phyloP scores from a whole-genome alignment of 257 asterid genomes.

The Vinca minor region DNA sequence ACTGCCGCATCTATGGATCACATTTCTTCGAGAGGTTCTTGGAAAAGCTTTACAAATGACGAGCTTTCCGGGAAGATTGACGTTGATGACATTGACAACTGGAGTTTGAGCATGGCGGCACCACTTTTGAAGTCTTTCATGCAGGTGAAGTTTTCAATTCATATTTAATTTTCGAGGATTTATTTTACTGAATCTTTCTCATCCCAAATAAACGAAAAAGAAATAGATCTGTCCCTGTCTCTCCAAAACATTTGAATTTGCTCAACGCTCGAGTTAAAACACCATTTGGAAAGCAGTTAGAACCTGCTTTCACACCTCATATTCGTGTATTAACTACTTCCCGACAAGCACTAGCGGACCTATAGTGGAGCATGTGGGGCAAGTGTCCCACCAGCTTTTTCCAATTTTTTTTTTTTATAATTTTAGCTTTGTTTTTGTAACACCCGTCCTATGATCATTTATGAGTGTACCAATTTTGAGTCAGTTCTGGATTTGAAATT shows the following conservation, averaged over 20 bases:
- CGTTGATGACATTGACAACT: constrained; percentile 59
- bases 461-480: no score
- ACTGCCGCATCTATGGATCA: constrained; percentile 61
- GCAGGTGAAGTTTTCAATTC: constrained; percentile 50
- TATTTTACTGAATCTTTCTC: neutral
- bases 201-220: neutral
- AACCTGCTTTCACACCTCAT: neutral
- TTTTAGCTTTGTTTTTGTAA: no score
- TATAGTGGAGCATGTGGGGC: no score
- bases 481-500: no score
- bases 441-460: no score
- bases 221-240: neutral
- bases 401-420: no score
- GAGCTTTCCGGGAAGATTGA: constrained; percentile 59
- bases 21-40: constrained; percentile 71
- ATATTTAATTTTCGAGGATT: neutral
- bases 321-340: neutral
- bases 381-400: no score
- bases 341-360: no score
- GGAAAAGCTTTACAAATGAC: constrained; percentile 60
- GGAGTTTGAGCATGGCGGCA: constrained; percentile 80
- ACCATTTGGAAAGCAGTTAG: neutral
- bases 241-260: neutral
- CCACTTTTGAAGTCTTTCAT: constrained; percentile 93
- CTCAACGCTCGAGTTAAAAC: neutral